phyloP scores from a whole-genome alignment of 2,329 filamentous ascomycete genomes.

The Diaporthe ampelina region DNA sequence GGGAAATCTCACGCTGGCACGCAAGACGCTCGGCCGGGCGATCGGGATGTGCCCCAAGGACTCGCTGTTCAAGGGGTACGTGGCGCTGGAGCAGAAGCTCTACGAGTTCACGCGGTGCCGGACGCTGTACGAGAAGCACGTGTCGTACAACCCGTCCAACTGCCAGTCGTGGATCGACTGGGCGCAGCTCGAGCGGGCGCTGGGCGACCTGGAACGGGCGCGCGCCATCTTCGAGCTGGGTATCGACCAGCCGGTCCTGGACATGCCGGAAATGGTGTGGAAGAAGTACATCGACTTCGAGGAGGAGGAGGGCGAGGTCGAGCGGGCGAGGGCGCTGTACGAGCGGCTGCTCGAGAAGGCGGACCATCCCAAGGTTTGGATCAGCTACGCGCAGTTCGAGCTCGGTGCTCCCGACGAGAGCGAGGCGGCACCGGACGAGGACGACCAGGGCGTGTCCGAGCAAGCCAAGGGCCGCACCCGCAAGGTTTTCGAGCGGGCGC shows the following conservation, averaged over 20 bases:
- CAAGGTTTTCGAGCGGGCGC: slow-evolving; percentile 85
- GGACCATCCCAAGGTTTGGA: slow-evolving; percentile 99
- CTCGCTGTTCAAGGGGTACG: slow-evolving; percentile 93
- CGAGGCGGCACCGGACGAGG: slow-evolving; percentile 69
- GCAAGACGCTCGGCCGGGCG: slow-evolving; percentile 90
- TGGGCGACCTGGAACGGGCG: slow-evolving; percentile 90
- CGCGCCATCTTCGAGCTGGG: slow-evolving; percentile 94
- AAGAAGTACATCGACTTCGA: slow-evolving; percentile 99
- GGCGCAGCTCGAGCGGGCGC: slow-evolving; percentile 89
- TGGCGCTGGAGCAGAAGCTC: slow-evolving; percentile 91
- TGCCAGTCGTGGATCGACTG: slow-evolving; percentile 97
- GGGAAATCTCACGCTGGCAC: slow-evolving; percentile 81
- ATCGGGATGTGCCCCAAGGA: slow-evolving; percentile 97
- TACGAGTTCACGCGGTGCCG: slow-evolving; percentile 95
- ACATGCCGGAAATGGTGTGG: slow-evolving; percentile 98
- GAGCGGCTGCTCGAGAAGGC: slow-evolving; percentile 94
- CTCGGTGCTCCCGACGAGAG: slow-evolving; percentile 88
- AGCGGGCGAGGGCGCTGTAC: slow-evolving; percentile 84
- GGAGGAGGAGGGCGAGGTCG: slow-evolving; percentile 94
- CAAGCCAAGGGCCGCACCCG: slow-evolving; percentile 87
- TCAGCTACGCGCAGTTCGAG: slow-evolving; percentile 98
- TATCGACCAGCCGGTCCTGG: slow-evolving; percentile 83
- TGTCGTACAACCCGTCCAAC: slow-evolving; percentile 92
- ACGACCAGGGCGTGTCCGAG: slow-evolving; percentile 81
- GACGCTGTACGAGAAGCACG: slow-evolving; percentile 92